Evolutionary conservation across 805 yeast species (phyloP).

Genomic region (Monosporozyma solicola): DNA sequence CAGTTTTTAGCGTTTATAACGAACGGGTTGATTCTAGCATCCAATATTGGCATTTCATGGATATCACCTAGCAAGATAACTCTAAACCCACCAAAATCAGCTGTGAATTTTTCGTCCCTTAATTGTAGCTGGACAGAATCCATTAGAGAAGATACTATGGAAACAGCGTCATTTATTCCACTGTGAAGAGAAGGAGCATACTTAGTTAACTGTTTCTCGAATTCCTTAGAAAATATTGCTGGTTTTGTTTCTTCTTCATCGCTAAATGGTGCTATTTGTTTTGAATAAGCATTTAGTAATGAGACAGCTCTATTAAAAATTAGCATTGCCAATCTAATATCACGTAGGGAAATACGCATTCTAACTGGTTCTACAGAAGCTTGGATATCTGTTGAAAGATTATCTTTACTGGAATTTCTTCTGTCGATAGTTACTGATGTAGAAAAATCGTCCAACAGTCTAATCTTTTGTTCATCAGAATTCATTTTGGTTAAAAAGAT

Average conservation of each 20-base stretch:
- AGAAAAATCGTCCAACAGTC: slow-evolving; percentile 86
- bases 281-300: slow-evolving; percentile 27
- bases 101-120: slow-evolving; percentile 59
- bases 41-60: slow-evolving; percentile 82
- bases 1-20: slow-evolving; percentile 63
- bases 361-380: slow-evolving; percentile 72
- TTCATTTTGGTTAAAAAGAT: slow-evolving; percentile 79
- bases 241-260: neutral
- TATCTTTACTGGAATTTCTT: slow-evolving; percentile 51
- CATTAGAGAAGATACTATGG: slow-evolving; percentile 31
- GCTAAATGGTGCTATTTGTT: neutral
- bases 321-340: slow-evolving; percentile 67
- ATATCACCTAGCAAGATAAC: slow-evolving; percentile 82
- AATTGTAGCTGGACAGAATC: slow-evolving; percentile 35
- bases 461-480: slow-evolving; percentile 48
- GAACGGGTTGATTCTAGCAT: slow-evolving; percentile 65
- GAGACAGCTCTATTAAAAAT: slow-evolving; percentile 67
- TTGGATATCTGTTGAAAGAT: slow-evolving; percentile 53
- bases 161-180: slow-evolving; percentile 16
- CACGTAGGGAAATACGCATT: slow-evolving; percentile 76
- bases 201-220: slow-evolving; percentile 48
- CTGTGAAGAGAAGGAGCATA: slow-evolving; percentile 54
- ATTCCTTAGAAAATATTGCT: slow-evolving; percentile 48
- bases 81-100: slow-evolving; percentile 66
- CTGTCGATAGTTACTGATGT: slow-evolving; percentile 64